Conservation (phyloP, 2,329 filamentous ascomycete species). For the Ceratocystiopsis brevicomis region DNA sequence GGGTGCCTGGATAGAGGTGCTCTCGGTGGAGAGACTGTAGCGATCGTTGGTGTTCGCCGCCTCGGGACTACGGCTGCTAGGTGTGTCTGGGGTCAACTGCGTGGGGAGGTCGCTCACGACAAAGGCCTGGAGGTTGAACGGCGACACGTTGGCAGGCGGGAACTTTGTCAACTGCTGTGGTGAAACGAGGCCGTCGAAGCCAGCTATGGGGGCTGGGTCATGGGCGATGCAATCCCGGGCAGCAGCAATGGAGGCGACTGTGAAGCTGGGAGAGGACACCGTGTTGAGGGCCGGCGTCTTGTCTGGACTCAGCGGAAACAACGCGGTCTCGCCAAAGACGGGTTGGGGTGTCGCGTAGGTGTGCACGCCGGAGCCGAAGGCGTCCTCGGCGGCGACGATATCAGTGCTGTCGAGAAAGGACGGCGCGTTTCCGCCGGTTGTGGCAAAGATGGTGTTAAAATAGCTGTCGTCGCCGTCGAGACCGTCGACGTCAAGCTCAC, state of each 20-base stretch:
- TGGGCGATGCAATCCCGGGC: slow-evolving; percentile 1
- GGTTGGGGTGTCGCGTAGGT: slow-evolving; percentile 7
- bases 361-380: neutral
- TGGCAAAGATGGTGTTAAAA: slow-evolving; percentile 26
- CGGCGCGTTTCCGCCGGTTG: slow-evolving; percentile 22
- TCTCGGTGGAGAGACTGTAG: slow-evolving; percentile 25
- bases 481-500: slow-evolving; percentile 19
- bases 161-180: slow-evolving; percentile 24
- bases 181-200: slow-evolving; percentile 19
- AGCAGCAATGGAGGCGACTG: slow-evolving; percentile 6
- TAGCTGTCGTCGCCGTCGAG: slow-evolving; percentile 21
- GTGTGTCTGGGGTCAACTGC: slow-evolving; percentile 30
- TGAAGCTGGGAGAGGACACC: slow-evolving; percentile 21
- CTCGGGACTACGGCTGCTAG: slow-evolving; percentile 21
- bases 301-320: slow-evolving; percentile 31
- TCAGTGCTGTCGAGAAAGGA: slow-evolving; percentile 23
- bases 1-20: slow-evolving; percentile 19
- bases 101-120: slow-evolving; percentile 9
- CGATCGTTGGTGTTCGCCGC: slow-evolving; percentile 5
- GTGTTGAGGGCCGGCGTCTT: slow-evolving; percentile 29
- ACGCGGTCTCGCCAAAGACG: slow-evolving; percentile 11
- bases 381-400: slow-evolving; percentile 5
- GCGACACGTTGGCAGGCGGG: slow-evolving; percentile 17
- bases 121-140: slow-evolving; percentile 9
- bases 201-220: slow-evolving; percentile 7